Conservation (phyloP, 495 filamentous ascomycete genomes). For the Trichoderma virens region DNA sequence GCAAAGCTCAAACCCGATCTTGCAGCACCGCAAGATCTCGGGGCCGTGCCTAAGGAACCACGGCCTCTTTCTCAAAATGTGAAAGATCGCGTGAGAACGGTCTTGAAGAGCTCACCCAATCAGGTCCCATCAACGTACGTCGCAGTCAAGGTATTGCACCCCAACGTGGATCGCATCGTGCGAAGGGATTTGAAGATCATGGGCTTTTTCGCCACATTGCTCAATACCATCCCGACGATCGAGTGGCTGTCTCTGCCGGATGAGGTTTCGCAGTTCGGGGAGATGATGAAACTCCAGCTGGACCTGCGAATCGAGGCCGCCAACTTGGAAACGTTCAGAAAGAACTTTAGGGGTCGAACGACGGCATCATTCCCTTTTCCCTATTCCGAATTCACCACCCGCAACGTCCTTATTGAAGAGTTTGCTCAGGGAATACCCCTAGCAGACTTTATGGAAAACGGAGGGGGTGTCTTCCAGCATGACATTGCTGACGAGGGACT, state of each 20-base stretch:
- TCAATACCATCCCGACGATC: constrained; percentile 88
- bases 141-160: constrained; percentile 94
- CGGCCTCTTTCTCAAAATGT: constrained; percentile 54
- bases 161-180: constrained; percentile 80
- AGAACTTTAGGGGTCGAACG: constrained; percentile 79
- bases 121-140: constrained; percentile 88
- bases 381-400: constrained; percentile 81
- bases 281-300: constrained; percentile 97
- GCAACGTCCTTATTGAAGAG: constrained; percentile 90
- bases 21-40: constrained; percentile 51
- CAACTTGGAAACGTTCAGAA: constrained; percentile 82
- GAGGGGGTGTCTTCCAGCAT: constrained; percentile 84
- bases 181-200: constrained; percentile 87
- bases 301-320: constrained; percentile 92
- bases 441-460: constrained; percentile 79
- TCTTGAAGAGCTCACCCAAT: constrained; percentile 78
- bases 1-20: constrained; percentile 83
- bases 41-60: constrained; percentile 34
- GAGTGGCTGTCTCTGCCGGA: constrained; percentile 97
- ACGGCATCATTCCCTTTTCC: constrained; percentile 97
- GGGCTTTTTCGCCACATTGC: constrained; percentile 77
- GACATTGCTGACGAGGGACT: constrained; percentile 95
- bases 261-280: constrained; percentile 87
- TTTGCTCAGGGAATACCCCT: constrained; percentile 92
- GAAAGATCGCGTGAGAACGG: constrained; percentile 70